Evolutionary conservation across 1,284 basidiomycete genomes (phyloP).

Genomic region (Moniliophthora roreri): DNA sequence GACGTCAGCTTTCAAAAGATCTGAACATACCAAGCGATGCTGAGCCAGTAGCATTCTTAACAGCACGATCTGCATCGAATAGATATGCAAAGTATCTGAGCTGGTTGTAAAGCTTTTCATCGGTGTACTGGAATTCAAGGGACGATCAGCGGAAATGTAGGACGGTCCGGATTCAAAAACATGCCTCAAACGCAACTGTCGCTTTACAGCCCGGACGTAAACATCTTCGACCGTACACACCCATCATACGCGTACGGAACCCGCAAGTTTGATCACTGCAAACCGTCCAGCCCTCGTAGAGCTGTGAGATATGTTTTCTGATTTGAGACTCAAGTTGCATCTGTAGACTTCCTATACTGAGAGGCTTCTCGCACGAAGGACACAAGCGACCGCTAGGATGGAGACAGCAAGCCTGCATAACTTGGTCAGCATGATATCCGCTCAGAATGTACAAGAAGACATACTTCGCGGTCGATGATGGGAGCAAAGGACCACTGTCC

Average conservation of each 20-base stretch:
- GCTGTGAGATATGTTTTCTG: conserved; percentile 73
- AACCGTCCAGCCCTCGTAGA: conserved; percentile 88
- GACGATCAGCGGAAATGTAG: background rate
- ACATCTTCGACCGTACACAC: conserved; percentile 87
- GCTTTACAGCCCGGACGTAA: conserved; percentile 70
- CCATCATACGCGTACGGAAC: conserved; percentile 83
- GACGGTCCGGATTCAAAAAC: conserved; percentile 22
- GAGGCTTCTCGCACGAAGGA: conserved; percentile 51
- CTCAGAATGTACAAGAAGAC: background rate
- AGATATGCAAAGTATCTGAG: conserved; percentile 78
- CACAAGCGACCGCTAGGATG: conserved; percentile 51
- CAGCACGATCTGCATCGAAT: conserved; percentile 73
- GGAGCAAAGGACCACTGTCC: conserved; percentile 64
- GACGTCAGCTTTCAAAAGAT: background rate
- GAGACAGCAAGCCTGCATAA: conserved; percentile 47
- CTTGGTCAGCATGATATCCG: background rate
- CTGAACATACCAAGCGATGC: conserved; percentile 41
- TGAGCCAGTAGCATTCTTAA: conserved; percentile 49
- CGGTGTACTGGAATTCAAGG: conserved; percentile 71
- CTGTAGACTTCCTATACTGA: conserved; percentile 66
- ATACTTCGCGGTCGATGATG: conserved; percentile 64
- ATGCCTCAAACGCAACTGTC: conserved; percentile 72
- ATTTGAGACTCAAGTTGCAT: conserved; percentile 89
- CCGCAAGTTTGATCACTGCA: conserved; percentile 89
- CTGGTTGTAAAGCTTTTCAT: conserved; percentile 84